Conservation (phyloP, 768 basidiomycete species). For the Cubamyces lactineus region DNA sequence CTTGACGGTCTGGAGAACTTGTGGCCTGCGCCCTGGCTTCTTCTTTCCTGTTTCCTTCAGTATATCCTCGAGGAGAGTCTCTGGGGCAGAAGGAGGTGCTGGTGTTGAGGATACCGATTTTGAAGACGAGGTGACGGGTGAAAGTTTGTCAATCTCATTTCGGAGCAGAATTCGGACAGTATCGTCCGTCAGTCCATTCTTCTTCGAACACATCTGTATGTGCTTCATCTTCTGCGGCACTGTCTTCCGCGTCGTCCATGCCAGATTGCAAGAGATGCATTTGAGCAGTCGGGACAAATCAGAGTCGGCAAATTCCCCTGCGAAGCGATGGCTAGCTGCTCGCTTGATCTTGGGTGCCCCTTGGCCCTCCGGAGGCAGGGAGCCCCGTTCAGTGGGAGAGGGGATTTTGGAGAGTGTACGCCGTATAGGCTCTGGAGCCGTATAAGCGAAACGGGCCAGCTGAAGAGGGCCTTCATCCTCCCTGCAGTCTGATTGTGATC, state of each 20-base stretch:
- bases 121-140: slow-evolving; percentile 17
- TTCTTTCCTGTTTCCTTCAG: slow-evolving; percentile 49
- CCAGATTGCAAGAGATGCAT: slow-evolving; percentile 66
- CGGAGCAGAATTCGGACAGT: slow-evolving; percentile 57
- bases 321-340: slow-evolving; percentile 3
- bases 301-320: slow-evolving; percentile 46
- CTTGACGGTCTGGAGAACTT: slow-evolving; percentile 47
- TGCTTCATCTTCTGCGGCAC: slow-evolving; percentile 65
- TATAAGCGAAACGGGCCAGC: slow-evolving; percentile 48
- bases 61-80: slow-evolving; percentile 58
- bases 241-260: slow-evolving; percentile 75
- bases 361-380: not conserved
- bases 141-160: slow-evolving; percentile 45
- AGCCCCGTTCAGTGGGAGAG: not conserved
- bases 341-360: slow-evolving; percentile 4
- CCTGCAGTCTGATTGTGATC: not conserved
- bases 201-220: slow-evolving; percentile 69
- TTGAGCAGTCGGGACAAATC: slow-evolving; percentile 52
- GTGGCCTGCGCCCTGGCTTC: slow-evolving; percentile 45
- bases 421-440: not conserved
- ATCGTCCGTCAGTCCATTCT: slow-evolving; percentile 52
- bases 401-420: slow-evolving; percentile 11
- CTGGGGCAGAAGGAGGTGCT: slow-evolving; percentile 37
- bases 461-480: slow-evolving; percentile 32
- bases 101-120: slow-evolving; percentile 13